Percentiles rank a stretch among this genome's conserved stretches.
phyloP scores from a whole-genome alignment of 495 filamentous ascomycete species.

The Trichoderma parareesei region DNA sequence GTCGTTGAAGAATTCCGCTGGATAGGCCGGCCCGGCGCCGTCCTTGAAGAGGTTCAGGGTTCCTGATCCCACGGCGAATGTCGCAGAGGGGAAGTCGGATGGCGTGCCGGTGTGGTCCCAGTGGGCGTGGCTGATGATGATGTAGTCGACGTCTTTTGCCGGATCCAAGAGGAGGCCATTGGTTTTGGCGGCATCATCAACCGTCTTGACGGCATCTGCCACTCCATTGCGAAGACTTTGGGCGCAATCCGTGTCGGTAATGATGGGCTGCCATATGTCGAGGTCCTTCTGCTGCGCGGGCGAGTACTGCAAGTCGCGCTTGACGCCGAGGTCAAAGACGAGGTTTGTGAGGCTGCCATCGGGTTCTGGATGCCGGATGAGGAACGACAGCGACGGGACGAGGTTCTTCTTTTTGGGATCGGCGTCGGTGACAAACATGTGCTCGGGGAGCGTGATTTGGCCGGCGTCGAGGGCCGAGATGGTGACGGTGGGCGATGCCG shows the following conservation, averaged over 20 bases:
- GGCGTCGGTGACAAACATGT: conserved; percentile 27
- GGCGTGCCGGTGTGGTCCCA: conserved; percentile 46
- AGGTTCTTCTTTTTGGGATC: conserved; percentile 22
- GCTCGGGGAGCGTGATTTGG: conserved; percentile 27
- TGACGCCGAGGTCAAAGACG: conserved; percentile 45
- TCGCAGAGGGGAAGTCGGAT: conserved; percentile 32
- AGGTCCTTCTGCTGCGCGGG: conserved; percentile 32
- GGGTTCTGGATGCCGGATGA: conserved; percentile 23
- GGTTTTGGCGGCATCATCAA: conserved; percentile 4
- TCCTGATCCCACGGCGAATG: conserved; percentile 40
- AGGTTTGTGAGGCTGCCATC: conserved; percentile 22
- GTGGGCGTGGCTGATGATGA: conserved; percentile 44
- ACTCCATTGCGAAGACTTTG: conserved; percentile 26
- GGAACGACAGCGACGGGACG: conserved; percentile 33
- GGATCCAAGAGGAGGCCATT: conserved; percentile 16
- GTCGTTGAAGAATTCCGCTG: conserved; percentile 22
- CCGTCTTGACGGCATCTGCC: conserved; percentile 4
- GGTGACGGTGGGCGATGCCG: conserved; percentile 13
- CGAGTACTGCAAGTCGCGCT: conserved; percentile 32
- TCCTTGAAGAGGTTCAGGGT: conserved; percentile 30
- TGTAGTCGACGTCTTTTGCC: conserved; percentile 30
- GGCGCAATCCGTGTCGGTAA: conserved; percentile 30
- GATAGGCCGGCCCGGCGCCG: conserved; percentile 23
- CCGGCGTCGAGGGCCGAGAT: conserved; percentile 27
- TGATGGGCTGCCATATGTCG: conserved; percentile 28